Conservation (phyloP, 768 basidiomycete species). For the Agaricus subrufescens region DNA sequence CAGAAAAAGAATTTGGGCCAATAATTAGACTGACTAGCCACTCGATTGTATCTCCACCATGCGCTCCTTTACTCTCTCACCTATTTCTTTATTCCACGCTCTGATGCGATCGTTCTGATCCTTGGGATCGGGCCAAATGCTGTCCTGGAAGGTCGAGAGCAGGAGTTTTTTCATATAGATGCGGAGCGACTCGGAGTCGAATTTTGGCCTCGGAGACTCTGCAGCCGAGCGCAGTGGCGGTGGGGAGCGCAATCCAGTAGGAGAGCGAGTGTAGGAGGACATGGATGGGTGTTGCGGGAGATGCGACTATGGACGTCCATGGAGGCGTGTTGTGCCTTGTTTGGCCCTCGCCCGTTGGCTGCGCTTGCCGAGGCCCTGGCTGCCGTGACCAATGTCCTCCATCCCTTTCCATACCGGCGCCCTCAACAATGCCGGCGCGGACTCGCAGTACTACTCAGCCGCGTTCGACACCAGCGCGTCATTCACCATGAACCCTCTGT, state of each 20-base stretch:
- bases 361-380: not conserved
- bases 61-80: conserved; percentile 79
- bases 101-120: conserved; percentile 63
- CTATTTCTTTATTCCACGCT: conserved; percentile 79
- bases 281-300: conserved; percentile 2
- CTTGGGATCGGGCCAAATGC: conserved; percentile 61
- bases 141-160: conserved; percentile 58
- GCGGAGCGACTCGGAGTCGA: conserved; percentile 70
- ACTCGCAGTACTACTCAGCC: conserved; percentile 49
- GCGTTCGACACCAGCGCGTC: conserved; percentile 54
- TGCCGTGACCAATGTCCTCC: conserved; percentile 47
- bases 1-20: conserved; percentile 9
- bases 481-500: conserved; percentile 81
- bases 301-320: conserved; percentile 8
- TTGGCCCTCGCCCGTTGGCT: not conserved
- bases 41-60: conserved; percentile 80
- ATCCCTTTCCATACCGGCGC: conserved; percentile 49
- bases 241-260: conserved; percentile 55
- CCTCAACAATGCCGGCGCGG: conserved; percentile 26
- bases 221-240: conserved; percentile 57
- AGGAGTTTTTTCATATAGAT: conserved; percentile 82
- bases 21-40: conserved; percentile 62
- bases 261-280: conserved; percentile 14
- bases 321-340: conserved; percentile 7
- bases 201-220: conserved; percentile 52